Conservation (phyloP, 257 asterid genomes). For the Capsicum pubescens region DNA sequence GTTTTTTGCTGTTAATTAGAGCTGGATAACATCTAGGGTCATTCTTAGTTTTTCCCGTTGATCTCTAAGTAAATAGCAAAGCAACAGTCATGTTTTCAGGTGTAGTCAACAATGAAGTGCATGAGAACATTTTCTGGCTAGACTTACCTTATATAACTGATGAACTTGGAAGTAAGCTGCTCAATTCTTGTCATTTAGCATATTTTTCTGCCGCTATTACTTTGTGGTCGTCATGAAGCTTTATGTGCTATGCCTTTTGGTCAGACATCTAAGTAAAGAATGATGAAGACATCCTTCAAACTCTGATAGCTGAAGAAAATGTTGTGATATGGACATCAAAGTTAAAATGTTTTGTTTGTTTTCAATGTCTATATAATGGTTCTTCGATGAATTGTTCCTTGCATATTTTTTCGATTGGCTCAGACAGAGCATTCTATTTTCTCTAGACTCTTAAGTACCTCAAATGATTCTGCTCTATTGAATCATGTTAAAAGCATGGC, state of each 20-base stretch:
- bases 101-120: no score
- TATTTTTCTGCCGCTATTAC: not conserved
- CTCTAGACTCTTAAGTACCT: not conserved
- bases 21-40: not conserved
- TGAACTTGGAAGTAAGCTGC: no score
- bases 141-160: no score
- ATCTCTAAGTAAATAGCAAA: no score
- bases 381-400: not conserved
- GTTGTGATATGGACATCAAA: conserved; percentile 60
- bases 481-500: no score
- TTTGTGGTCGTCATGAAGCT: conserved; percentile 28
- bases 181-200: not conserved
- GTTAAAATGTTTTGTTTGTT: conserved; percentile 4
- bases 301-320: conserved; percentile 76
- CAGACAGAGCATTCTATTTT: not conserved
- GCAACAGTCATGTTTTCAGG: no score
- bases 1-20: not conserved
- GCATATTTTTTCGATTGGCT: not conserved
- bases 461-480: not conserved
- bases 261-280: conserved; percentile 91
- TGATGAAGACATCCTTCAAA: conserved; percentile 83
- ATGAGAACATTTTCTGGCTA: no score
- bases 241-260: conserved; percentile 34
- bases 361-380: not conserved
- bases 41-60: not conserved